These are phyloP conservation scores for Colletotrichum nymphaeae DNA, from an alignment of 2,329 filamentous ascomycete species.

Conservation along the genomic window DNA sequence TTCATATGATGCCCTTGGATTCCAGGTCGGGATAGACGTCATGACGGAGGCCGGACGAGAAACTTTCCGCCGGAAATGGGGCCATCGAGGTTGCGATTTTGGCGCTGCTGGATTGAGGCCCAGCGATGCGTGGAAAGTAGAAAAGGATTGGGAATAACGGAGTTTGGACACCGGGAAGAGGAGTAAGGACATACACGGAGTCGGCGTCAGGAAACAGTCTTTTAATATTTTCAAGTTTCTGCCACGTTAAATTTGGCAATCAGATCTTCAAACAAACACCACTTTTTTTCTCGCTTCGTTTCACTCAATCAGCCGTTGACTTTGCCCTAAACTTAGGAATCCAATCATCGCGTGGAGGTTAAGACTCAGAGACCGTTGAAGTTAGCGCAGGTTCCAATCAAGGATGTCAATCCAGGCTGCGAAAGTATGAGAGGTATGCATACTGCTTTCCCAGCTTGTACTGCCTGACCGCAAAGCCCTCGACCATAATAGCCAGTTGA, in stretches of 20 bases:
- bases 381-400: too few relatives aligned
- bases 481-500: too few relatives aligned
- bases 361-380: too few relatives aligned
- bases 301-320: too few relatives aligned
- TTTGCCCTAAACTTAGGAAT: too few relatives aligned
- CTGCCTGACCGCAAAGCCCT: too few relatives aligned
- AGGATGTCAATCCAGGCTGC: too few relatives aligned
- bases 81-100: conserved; percentile 56
- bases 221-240: not conserved
- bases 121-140: conserved; percentile 59
- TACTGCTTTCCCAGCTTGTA: too few relatives aligned
- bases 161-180: not conserved
- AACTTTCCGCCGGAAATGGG: conserved; percentile 58
- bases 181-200: not conserved
- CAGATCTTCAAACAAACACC: not conserved
- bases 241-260: not conserved
- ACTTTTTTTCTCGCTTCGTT: not conserved
- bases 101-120: conserved; percentile 47
- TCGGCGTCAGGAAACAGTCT: not conserved
- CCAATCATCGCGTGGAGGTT: too few relatives aligned
- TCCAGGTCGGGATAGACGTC: conserved; percentile 55
- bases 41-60: conserved; percentile 57
- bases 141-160: conserved; percentile 50
- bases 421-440: too few relatives aligned
- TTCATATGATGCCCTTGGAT: conserved; percentile 59